Percentiles rank a stretch among this genome's conserved stretches.
Conservation (phyloP, 495 filamentous ascomycete species). For the Penicillium desertorum region DNA sequence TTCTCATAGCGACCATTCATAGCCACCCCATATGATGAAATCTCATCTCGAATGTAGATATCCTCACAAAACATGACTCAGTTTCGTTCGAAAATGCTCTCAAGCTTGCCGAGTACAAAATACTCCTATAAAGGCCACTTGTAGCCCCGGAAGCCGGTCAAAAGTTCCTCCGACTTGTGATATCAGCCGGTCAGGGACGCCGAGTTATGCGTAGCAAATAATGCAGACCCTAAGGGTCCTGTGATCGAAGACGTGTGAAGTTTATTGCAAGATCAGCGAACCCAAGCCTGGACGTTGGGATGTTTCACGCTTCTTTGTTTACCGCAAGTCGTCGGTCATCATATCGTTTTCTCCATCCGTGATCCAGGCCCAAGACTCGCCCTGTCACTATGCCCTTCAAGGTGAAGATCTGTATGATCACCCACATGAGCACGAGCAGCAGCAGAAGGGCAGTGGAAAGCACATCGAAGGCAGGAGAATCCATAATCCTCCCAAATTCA, state of each 20-base stretch:
- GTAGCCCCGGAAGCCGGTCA: background rate
- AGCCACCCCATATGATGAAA: conserved; percentile 1
- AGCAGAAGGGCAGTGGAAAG: conserved; percentile 32
- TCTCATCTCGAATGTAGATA: background rate
- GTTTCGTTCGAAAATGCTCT: background rate
- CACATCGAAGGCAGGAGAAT: conserved; percentile 30
- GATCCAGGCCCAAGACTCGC: conserved; percentile 25
- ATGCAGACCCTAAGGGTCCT: background rate
- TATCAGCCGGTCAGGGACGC: background rate
- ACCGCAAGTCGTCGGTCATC: background rate
- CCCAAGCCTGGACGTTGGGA: background rate
- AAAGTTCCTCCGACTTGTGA: background rate
- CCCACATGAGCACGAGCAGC: conserved; percentile 24
- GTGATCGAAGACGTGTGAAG: background rate
- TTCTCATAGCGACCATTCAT: background rate
- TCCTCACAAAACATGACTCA: background rate
- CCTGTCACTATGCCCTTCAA: conserved; percentile 30
- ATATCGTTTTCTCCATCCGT: conserved; percentile 18
- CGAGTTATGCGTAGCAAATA: background rate
- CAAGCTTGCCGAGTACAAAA: background rate
- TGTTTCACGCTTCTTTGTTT: conserved; percentile 11
- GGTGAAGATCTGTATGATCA: conserved; percentile 25
- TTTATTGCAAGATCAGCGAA: background rate
- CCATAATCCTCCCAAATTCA: conserved; percentile 31
- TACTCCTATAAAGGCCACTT: background rate